Evolutionary conservation across 257 asterid species (phyloP), one percentile per base, ranked within the genome.

Genomic region (Ocimum tenuiflorum): DNA sequence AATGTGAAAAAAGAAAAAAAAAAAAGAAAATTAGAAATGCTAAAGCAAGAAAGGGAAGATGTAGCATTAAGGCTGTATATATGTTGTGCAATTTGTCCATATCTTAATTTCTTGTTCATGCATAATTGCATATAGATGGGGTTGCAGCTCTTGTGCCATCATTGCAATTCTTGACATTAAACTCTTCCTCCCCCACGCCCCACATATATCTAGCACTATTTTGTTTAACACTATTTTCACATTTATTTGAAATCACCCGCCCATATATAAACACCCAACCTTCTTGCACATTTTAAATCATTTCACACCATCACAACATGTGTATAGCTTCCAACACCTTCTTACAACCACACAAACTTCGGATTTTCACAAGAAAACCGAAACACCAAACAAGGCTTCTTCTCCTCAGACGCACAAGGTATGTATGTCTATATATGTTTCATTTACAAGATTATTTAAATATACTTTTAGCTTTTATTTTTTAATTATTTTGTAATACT

Each of bases 101-200:
- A n/a, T n/a, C n/a, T n/a, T n/a, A n/a, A 29, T 45, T 63, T 48
- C 69, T 63, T 20, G 60, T 79, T 75, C 68, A 54, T 74, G 75
- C 73, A 81, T 65, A 68, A 67, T 60, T 66, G 45, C 69, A 13
- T 51, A 45, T 79, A 73, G 73, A 80, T 77, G 75, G 78, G 75
- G 75, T 69, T 78, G 71, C 85, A 78, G 75, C 80, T 60, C 65
- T 67, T 33, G 1, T 68, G 66, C 47, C 86, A 86, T 86, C 90
- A 86, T 86, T 76, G 56, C 88, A 66, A 53, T 61, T 36, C 78
- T 78, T 73, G 87, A 81, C 79, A 72, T 54, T 67, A 65, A 64
- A 70, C 55, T 11, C 52, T 41, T 36, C 10, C 1, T 33, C 38
- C 8, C 8, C 5, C n/a, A n/a, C 72, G 4, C 35, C 4, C 42